Evolutionary conservation across 1,284 basidiomycete genomes (phyloP).

Genomic region (Boletellus sp.): DNA sequence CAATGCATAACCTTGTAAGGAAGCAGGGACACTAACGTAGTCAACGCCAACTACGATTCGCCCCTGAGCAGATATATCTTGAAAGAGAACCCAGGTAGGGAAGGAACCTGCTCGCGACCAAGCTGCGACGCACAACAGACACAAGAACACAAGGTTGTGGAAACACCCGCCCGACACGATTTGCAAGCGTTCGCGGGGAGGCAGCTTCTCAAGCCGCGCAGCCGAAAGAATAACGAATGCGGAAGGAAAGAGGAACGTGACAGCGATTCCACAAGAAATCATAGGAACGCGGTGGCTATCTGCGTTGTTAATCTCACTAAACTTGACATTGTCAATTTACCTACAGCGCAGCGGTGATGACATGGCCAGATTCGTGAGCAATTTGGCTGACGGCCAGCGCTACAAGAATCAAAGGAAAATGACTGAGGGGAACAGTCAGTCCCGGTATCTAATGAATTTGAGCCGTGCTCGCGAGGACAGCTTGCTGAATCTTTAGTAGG

Average conservation of each 20-base stretch:
- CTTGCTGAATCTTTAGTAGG: background rate
- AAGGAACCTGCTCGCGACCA: conserved; percentile 29
- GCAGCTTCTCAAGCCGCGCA: conserved; percentile 38
- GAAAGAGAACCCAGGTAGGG: conserved; percentile 43
- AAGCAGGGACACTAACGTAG: conserved; percentile 34
- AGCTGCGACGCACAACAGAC: conserved; percentile 34
- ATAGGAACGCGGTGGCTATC: conserved; percentile 45
- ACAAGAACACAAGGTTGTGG: conserved; percentile 59
- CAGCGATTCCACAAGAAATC: conserved; percentile 51
- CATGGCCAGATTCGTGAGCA: conserved; percentile 71
- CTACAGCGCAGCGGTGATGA: conserved; percentile 62
- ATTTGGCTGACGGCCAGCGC: conserved; percentile 57
- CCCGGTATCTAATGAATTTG: conserved; percentile 60
- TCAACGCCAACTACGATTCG: conserved; percentile 51
- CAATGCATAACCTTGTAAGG: conserved; percentile 2
- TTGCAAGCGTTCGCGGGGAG: conserved; percentile 44
- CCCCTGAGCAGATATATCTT: conserved; percentile 47
- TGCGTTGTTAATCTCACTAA: conserved; percentile 2
- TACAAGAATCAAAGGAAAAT: conserved; percentile 58
- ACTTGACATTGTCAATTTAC: conserved; percentile 21
- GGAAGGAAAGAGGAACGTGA: conserved; percentile 59
- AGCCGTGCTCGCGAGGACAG: conserved; percentile 7
- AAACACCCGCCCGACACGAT: conserved; percentile 66
- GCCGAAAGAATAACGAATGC: conserved; percentile 64
- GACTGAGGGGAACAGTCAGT: conserved; percentile 63